Conservation (phyloP, 441 rosid species). For the Croton laevigatus region DNA sequence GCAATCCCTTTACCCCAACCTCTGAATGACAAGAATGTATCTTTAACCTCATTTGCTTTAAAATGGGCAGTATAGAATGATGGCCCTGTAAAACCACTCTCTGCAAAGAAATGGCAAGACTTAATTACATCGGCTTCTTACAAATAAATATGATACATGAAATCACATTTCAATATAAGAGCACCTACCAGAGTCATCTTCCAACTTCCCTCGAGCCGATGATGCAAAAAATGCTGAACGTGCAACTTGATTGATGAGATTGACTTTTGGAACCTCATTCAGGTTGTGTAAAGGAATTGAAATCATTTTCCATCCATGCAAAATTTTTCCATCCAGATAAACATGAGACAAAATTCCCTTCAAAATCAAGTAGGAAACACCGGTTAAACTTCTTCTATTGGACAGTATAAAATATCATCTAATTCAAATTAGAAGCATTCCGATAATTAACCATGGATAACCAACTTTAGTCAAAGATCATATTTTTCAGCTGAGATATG, state of each 20-base stretch:
- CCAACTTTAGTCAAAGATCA: neutral
- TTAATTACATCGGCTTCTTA: neutral
- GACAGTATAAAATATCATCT: neutral
- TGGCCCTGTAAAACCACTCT: conserved; percentile 46
- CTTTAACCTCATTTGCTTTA: conserved; percentile 46
- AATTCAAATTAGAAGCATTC: neutral
- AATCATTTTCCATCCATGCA: conserved; percentile 81
- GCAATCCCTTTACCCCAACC: conserved; percentile 95
- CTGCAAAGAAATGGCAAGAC: conserved; percentile 40
- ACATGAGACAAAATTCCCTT: conserved; percentile 85
- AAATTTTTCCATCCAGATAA: conserved; percentile 50
- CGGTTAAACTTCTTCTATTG: neutral
- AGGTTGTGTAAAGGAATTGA: conserved; percentile 66
- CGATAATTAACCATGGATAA: neutral
- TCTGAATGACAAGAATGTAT: conserved; percentile 70
- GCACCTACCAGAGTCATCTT: conserved; percentile 39
- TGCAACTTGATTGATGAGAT: conserved; percentile 35
- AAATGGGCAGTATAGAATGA: conserved; percentile 65
- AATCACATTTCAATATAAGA: neutral
- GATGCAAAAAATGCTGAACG: conserved; percentile 27
- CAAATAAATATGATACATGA: conserved; percentile 4
- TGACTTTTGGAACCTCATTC: conserved; percentile 45
- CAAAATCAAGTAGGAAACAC: conserved; percentile 11
- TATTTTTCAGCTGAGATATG: neutral
- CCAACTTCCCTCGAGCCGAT: conserved; percentile 25